Percentiles rank a stretch among this genome's conserved stretches.
These are phyloP conservation scores for Bonia amplexicaulis DNA, from an alignment of 176 grass and related monocot genomes.

Conservation along the genomic window DNA sequence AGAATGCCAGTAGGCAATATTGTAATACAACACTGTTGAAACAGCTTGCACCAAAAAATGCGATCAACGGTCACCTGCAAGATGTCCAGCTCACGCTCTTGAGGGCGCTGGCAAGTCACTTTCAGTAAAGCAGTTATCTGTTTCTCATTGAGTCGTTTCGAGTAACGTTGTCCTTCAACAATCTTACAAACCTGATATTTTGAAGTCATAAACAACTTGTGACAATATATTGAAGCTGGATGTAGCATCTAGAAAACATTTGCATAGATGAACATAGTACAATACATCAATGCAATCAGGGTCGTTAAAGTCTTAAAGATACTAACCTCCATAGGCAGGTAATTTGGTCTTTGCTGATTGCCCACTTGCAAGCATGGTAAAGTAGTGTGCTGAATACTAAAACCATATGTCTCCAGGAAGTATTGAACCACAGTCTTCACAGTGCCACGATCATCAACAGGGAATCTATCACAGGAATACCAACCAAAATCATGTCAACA, in stretches of 20 bases:
- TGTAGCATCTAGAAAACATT: not conserved
- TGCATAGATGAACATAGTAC: not conserved
- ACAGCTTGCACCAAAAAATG: not conserved
- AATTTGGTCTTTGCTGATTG: conserved; percentile 90
- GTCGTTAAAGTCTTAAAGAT: not conserved
- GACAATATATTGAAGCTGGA: conserved; percentile 15
- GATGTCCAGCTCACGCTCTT: conserved; percentile 73
- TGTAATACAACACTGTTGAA: not conserved
- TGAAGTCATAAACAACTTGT: conserved; percentile 10
- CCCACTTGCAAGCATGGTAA: conserved; percentile 94
- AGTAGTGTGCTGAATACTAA: conserved; percentile 84
- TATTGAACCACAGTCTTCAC: conserved; percentile 96
- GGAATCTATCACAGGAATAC: conserved; percentile 48
- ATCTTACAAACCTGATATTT: conserved; percentile 83
- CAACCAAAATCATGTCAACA: conserved; percentile 12
- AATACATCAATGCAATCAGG: not conserved
- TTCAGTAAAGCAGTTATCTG: conserved; percentile 85
- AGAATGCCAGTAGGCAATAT: not conserved
- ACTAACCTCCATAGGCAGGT: conserved; percentile 83
- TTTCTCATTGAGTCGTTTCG: conserved; percentile 86
- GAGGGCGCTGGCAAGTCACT: conserved; percentile 86
- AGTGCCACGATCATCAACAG: conserved; percentile 77
- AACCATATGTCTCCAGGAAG: conserved; percentile 83
- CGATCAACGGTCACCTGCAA: conserved; percentile 48
- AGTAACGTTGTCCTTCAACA: conserved; percentile 87